Base-by-base conservation (phyloP, 1,284 basidiomycete genomes). In the Ceratobasidium sp. region DNA sequence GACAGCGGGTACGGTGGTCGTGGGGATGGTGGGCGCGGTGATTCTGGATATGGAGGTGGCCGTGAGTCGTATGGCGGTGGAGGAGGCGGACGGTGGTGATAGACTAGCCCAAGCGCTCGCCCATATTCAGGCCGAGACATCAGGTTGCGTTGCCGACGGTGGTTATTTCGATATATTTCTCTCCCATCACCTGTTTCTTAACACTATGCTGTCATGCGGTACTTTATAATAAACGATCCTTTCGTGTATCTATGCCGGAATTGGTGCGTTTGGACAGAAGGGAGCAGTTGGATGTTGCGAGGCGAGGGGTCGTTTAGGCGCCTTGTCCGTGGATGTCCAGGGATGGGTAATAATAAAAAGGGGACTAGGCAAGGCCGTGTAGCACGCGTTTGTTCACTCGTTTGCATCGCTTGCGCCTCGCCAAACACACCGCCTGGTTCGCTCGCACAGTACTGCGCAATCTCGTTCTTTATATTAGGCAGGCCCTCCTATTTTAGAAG, bases 31-130 rank as follows among this genome's bases (percentile, higher is more conserved):
- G 91, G 93, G 69, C 81, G 84, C 44, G 82, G 86, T 68, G 83
- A 84, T 64, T 82, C 84, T 64, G 91, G 93, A 80, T 89, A 95
- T 83, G 90, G 93, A 51, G 82, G 85, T 61, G 81, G 85, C 20
- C 81, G 82, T 51, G 77, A 80, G 2, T 80, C 82, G 55, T 80
- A 80, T 51, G 81, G 82, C 77, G 82, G 83, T 28, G 81, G 84
- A 60, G 81, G 82, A 51, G 49, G 49, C 13, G 44, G 44, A 46
- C 44, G 79, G 82, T 80, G 82, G 55, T 80, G 83, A 82, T 87
- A 51, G 86, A 88, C 61, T 86, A 82, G 68, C 79, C 84, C 28
- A 81, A 83, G 64, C n/a, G n/a, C n/a, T n/a, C n/a, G n/a, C n/a
- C n/a, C n/a, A n/a, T n/a, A n/a, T n/a, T n/a, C n/a, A n/a, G n/a